Evolutionary conservation across 2,329 filamentous ascomycete genomes (phyloP).

Genomic region (Phaeoacremonium minimum): DNA sequence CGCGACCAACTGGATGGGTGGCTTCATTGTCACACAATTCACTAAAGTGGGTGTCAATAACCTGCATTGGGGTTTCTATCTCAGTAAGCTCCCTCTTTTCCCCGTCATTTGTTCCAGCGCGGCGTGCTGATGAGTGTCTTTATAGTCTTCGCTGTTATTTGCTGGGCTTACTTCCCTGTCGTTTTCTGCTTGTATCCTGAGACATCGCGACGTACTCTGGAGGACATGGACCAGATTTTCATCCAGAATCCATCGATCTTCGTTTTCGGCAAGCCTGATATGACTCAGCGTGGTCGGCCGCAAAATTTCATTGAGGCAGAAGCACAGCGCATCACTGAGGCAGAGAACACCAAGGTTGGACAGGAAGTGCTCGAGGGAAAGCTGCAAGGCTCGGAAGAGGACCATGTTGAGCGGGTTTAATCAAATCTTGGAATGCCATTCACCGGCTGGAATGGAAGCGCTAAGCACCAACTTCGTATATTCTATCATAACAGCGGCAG

Average conservation of each 20-base stretch:
- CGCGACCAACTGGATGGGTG: constrained; percentile 37
- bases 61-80: constrained; percentile 35
- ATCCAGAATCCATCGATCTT: constrained; percentile 21
- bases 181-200: constrained; percentile 47
- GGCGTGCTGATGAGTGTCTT: background rate
- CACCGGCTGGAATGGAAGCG: too few species aligned
- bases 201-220: constrained; percentile 38
- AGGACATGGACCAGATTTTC: constrained; percentile 43
- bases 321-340: constrained; percentile 15
- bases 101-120: background rate
- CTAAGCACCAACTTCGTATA: too few species aligned
- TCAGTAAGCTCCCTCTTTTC: constrained; percentile 24
- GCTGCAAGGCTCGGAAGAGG: too few species aligned
- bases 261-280: constrained; percentile 23
- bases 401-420: too few species aligned
- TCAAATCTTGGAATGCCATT: too few species aligned
- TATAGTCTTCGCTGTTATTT: constrained; percentile 18
- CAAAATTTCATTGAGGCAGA: constrained; percentile 29
- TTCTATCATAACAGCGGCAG: too few species aligned
- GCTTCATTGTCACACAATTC: constrained; percentile 37
- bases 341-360: constrained; percentile 1
- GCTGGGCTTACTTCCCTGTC: constrained; percentile 27
- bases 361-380: too few species aligned
- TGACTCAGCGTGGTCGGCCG: constrained; percentile 30
- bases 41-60: constrained; percentile 36